A percentile compares a stretch with the other conserved stretches of the same genome.
phyloP scores from a whole-genome alignment of 202 grass and related monocot genomes.

The Brachypodium distachyon region DNA sequence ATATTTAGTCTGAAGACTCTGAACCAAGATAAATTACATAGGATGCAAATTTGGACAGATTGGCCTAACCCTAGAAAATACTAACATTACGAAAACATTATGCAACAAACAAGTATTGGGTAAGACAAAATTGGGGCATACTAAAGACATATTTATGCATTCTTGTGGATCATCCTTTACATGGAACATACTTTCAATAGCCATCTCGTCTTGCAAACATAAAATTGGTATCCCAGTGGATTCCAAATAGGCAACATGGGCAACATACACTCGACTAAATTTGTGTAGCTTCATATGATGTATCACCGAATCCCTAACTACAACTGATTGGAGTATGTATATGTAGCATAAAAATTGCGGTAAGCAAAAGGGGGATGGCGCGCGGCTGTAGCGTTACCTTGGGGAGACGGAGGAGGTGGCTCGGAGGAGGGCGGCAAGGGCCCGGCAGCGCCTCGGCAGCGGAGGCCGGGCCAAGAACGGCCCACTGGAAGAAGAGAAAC shows the following conservation, averaged over 20 bases:
- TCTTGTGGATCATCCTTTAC: not conserved
- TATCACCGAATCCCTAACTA: not conserved
- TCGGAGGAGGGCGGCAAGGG: slow-evolving; percentile 36
- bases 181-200: not conserved
- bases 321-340: not conserved
- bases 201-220: not conserved
- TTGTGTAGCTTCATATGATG: not conserved
- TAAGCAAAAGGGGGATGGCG: not conserved
- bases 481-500: not conserved
- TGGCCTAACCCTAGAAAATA: not conserved
- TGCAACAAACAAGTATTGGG: not conserved
- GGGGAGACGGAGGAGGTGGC: slow-evolving; percentile 23
- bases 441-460: slow-evolving; percentile 20
- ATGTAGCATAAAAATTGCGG: not conserved
- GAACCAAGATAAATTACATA: not conserved
- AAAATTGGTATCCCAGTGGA: not conserved
- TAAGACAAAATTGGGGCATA: not conserved
- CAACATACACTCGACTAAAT: not conserved
- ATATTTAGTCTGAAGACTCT: not conserved
- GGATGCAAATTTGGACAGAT: not conserved
- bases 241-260: not conserved
- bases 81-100: not conserved
- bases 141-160: not conserved
- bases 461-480: slow-evolving; percentile 1
- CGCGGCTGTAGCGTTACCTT: slow-evolving; percentile 3